Evolutionary conservation across 2,329 filamentous ascomycete species (phyloP), one percentile per base, ranked within the genome.

Genomic region (Hypoxylon sp.): DNA sequence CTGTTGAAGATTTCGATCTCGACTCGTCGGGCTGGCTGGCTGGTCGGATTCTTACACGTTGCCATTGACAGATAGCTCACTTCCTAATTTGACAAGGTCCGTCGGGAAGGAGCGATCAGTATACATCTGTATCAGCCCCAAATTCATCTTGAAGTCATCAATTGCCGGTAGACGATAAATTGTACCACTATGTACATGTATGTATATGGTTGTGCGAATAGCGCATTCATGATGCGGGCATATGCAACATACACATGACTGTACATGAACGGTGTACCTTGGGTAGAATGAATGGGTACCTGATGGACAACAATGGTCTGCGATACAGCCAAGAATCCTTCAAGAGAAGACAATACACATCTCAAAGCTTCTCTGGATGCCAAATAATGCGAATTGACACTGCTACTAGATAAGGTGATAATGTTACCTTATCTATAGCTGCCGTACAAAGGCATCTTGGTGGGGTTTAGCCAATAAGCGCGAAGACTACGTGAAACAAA

Each of bases 401-500:
- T 31, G 25, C 42, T 46, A 20, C 50, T 46, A 50, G 54, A 56
- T 57, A 7, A 20, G 42, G 8, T n/a, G 31, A 65, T 48, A 22
- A 42, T 44, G 40, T 11, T 48, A 27, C 33, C 17, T 44, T 44
- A 20, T 44, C 40, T 44, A 44, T 54, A 17, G 17, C n/a, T 56
- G 54, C 22, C 20, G 49, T 44, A 53, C 61, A 53, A 51, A 62
- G 8, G 17, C 40, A 31, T 30, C 20, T 55, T 64, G 31, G 66
- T 48, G 62, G 70, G 64, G 66, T 67, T 59, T 61, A 14, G 60
- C 59, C 42, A 57, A 66, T 61, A 69, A 67, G 51, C 64, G 60
- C 46, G 60, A 69, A 65, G 64, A 49, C 59, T 31, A 65, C 51
- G 64, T 78, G 77, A 79, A 78, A 78, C 76, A 66, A 8, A 57